These are phyloP conservation scores for Amorphotheca resinae DNA, from an alignment of 495 filamentous ascomycete genomes.

Conservation along the genomic window DNA sequence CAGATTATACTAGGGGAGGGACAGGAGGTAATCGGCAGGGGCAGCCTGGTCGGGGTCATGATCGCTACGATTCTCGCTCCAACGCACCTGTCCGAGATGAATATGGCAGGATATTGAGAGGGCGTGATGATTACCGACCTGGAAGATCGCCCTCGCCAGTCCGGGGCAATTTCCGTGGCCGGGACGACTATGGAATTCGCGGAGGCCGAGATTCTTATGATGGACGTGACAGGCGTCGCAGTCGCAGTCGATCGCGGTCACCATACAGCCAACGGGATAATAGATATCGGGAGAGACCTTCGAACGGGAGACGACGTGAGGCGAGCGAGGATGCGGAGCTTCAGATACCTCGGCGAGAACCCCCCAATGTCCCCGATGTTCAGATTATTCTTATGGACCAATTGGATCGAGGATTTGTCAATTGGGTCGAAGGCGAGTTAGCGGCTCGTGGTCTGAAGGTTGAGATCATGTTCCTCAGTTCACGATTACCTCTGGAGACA, in stretches of 20 bases:
- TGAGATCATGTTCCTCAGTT: constrained; percentile 63
- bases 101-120: constrained; percentile 49
- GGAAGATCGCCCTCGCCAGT: constrained; percentile 39
- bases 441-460: constrained; percentile 53
- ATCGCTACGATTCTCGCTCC: constrained; percentile 21
- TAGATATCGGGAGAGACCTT: constrained; percentile 50
- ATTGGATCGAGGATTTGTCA: constrained; percentile 67
- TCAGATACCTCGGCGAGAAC: constrained; percentile 59
- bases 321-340: constrained; percentile 47
- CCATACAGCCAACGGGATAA: constrained; percentile 37
- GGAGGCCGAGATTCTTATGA: constrained; percentile 29
- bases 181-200: constrained; percentile 30
- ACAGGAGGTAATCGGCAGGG: constrained; percentile 22
- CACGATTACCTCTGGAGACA: constrained; percentile 62
- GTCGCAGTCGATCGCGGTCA: constrained; percentile 43
- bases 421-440: constrained; percentile 69
- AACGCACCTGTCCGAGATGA: constrained; percentile 34
- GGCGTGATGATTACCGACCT: constrained; percentile 58
- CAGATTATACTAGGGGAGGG: constrained; percentile 45
- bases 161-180: constrained; percentile 28
- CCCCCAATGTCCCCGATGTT: constrained; percentile 77
- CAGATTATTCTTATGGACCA: constrained; percentile 76
- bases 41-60: constrained; percentile 14
- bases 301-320: constrained; percentile 46
- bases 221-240: constrained; percentile 26